These are phyloP conservation scores for Pholiota adiposa DNA, from an alignment of 1,284 basidiomycete species.

Conservation along the genomic window DNA sequence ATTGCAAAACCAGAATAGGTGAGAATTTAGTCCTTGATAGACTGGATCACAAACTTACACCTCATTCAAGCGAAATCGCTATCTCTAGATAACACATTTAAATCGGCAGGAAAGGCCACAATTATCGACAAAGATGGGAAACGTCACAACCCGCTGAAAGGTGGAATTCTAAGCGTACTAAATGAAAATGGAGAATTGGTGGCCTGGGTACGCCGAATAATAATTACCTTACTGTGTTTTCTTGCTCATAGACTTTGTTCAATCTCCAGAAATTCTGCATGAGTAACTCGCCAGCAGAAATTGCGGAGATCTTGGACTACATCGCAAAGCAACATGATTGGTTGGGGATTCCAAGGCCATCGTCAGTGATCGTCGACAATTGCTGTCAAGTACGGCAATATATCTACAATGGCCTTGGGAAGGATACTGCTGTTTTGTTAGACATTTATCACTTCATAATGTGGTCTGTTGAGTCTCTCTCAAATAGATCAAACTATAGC, in stretches of 20 bases:
- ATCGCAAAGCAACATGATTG: not conserved
- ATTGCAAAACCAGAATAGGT: constrained; percentile 14
- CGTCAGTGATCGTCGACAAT: constrained; percentile 9
- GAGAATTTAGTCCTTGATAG: not conserved
- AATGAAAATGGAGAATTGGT: constrained; percentile 13
- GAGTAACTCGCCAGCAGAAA: too few relatives aligned
- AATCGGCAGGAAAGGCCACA: constrained; percentile 10
- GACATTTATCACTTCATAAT: constrained; percentile 14
- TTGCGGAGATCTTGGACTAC: too few relatives aligned
- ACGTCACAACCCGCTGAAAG: constrained; percentile 10
- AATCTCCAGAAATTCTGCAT: too few relatives aligned
- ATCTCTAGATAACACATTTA: constrained; percentile 17
- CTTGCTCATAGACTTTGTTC: too few relatives aligned
- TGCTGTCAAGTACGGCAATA: constrained; percentile 15
- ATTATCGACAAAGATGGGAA: constrained; percentile 4
- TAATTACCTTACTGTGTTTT: too few relatives aligned
- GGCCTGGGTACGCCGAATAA: constrained; percentile 7
- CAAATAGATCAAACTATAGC: too few relatives aligned
- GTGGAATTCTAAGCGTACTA: constrained; percentile 11
- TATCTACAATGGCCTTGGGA: not conserved
- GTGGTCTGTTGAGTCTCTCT: constrained; percentile 5
- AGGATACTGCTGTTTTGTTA: not conserved
- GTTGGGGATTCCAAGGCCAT: not conserved
- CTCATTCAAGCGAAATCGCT: not conserved
- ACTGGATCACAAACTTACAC: too few relatives aligned